Evolutionary conservation across 2,329 filamentous ascomycete genomes (phyloP), one percentile per base, ranked within the genome.

Genomic region (Septoria petroselini): DNA sequence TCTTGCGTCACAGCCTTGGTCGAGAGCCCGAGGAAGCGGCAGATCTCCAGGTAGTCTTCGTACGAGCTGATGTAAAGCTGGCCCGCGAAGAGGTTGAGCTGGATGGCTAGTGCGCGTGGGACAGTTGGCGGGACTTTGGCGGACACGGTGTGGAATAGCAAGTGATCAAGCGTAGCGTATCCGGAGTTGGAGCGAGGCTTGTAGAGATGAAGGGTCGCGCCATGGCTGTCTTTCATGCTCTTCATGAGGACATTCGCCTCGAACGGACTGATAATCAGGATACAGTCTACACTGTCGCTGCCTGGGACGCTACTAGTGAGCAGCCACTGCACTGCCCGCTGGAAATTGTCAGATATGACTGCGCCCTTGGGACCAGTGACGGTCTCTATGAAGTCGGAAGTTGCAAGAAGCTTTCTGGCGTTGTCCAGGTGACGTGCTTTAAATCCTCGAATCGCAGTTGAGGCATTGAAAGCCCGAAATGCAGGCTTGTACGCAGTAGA

Each of bases 11-110:
- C 34, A 19, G 42, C 21, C 14, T 23, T 12, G 3, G 52, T 41
- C 1, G 52, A 48, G 27, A 85, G 60, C 0, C 81, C 77, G 0
- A 86, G 66, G 31, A 74, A 75, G 1, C 69, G 61, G 52, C 81
- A 84, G 0, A 76, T 61, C 1, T 69, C 62, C 0, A 63, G 54
- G 53, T 88, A 89, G 46, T 86, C 76, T 0, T 68, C 51, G 33
- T 73, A 78, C 0, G 71, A 74, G 0, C 62, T 65, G 8, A 88
- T 69, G 57, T 87, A 88, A 0, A 88, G 71, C 47, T 85, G 82
- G 0, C 85, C 85, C 0, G 85, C 72, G 48, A 89, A 88, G 0
- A 88, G 67, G 38, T 85, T 84, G 0, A 88, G 72, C 49, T 79
- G 71, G 15, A 48, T 11, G 6, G 44, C 37, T 1, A 40, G 14